phyloP scores from a whole-genome alignment of 768 basidiomycete species.

The Leccinum variicolor region DNA sequence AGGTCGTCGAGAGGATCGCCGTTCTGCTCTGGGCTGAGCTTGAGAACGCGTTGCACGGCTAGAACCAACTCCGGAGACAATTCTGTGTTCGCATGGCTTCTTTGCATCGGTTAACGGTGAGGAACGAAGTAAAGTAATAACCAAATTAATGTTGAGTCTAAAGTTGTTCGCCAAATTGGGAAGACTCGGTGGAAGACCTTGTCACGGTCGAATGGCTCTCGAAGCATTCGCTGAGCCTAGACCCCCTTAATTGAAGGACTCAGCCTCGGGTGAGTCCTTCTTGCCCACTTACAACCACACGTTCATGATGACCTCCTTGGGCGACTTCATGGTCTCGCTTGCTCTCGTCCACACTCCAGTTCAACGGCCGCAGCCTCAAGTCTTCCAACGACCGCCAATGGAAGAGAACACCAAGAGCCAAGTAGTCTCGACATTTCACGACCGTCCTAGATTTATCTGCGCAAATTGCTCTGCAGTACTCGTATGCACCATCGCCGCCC shows the following conservation, averaged over 20 bases:
- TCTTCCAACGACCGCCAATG: conserved; percentile 10
- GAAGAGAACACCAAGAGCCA: conserved; percentile 47
- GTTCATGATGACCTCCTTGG: conserved; percentile 18
- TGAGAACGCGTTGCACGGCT: conserved; percentile 68
- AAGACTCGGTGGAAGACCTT: conserved; percentile 1
- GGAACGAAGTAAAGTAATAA: background rate
- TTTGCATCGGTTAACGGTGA: conserved; percentile 17
- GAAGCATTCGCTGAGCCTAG: background rate
- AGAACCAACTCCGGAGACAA: conserved; percentile 66
- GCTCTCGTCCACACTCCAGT: conserved; percentile 5
- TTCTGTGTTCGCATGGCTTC: conserved; percentile 35
- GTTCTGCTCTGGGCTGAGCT: conserved; percentile 41
- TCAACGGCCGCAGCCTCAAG: background rate
- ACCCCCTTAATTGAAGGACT: background rate
- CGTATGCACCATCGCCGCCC: conserved; percentile 38
- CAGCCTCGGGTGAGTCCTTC: conserved; percentile 8
- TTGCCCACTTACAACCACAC: background rate
- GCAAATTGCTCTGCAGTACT: conserved; percentile 67
- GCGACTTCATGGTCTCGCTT: conserved; percentile 20
- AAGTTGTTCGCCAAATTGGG: conserved; percentile 8
- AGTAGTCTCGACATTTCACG: conserved; percentile 58
- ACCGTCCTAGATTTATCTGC: conserved; percentile 69
- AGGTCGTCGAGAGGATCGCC: conserved; percentile 58
- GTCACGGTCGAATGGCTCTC: background rate
- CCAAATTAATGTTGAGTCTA: background rate